A percentile compares a stretch with the other conserved stretches of the same genome.
phyloP scores from a whole-genome alignment of 2,329 filamentous ascomycete genomes.

The Colletotrichum salicis region DNA sequence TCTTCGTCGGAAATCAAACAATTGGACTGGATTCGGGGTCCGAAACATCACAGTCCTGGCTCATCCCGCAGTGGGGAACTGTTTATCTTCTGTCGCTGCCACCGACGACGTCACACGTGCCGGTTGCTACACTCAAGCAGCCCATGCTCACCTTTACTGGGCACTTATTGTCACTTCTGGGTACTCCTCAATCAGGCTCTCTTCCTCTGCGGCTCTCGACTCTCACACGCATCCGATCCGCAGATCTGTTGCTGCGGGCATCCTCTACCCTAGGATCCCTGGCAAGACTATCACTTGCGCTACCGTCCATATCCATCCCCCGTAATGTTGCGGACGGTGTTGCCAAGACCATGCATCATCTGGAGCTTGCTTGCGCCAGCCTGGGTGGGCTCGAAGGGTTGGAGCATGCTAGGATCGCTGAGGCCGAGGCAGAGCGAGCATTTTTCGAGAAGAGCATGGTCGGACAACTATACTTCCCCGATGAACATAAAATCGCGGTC shows the following conservation, averaged over 20 bases:
- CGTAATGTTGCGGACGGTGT: conserved; percentile 87
- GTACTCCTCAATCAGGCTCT: conserved; percentile 84
- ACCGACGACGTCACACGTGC: conserved; percentile 62
- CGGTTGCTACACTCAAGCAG: conserved; percentile 74
- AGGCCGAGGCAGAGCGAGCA: conserved; percentile 88
- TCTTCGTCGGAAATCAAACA: conserved; percentile 85
- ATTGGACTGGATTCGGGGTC: conserved; percentile 62
- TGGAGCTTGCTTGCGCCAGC: conserved; percentile 79
- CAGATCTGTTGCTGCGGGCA: conserved; percentile 86
- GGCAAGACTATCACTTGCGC: conserved; percentile 82
- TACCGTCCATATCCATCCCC: conserved; percentile 92
- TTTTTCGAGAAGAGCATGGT: conserved; percentile 99
- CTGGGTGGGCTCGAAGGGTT: conserved; percentile 76
- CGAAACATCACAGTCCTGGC: conserved; percentile 75
- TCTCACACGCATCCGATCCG: conserved; percentile 84
- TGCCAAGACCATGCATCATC: conserved; percentile 79
- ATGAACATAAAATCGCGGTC: conserved; percentile 97
- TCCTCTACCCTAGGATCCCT: conserved; percentile 95
- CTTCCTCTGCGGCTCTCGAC: conserved; percentile 87
- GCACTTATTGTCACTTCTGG: conserved; percentile 88
- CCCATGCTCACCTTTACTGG: conserved; percentile 91
- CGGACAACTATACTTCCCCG: conserved; percentile 96
- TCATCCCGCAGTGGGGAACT: conserved; percentile 94
- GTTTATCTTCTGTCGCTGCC: conserved; percentile 68
- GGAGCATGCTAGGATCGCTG: conserved; percentile 83